Conservation (phyloP, 805 yeast species). For the Blastobotrys chiropterorum region DNA sequence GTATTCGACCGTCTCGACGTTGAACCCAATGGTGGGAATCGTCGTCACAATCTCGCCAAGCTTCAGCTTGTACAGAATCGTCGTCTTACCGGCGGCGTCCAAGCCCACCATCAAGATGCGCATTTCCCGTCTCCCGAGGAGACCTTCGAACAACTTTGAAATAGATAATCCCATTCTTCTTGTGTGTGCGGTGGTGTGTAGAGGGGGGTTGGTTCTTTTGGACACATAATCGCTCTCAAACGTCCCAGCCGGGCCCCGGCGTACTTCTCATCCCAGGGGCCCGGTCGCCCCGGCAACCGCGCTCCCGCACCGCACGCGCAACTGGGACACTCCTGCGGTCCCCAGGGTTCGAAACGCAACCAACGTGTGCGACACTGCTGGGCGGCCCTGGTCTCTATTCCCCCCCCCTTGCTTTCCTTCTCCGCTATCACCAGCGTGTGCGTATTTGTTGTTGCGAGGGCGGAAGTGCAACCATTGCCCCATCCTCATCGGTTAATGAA, state of each 20-base stretch:
- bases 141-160: conserved; percentile 90
- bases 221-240: not conserved
- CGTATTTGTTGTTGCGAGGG: no score
- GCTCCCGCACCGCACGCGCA: no score
- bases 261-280: not conserved
- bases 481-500: no score
- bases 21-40: conserved; percentile 95
- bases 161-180: conserved; percentile 84
- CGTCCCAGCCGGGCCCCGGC: not conserved
- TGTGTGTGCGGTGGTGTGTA: not conserved
- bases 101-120: conserved; percentile 97
- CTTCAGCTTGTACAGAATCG: conserved; percentile 89
- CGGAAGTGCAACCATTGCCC: no score
- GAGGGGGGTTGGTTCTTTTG: not conserved
- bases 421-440: no score
- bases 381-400: no score
- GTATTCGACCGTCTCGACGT: conserved; percentile 95
- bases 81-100: conserved; percentile 98
- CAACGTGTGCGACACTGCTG: no score
- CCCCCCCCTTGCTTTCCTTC: no score
- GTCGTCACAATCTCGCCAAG: conserved; percentile 95
- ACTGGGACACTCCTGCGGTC: not conserved
- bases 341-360: not conserved
- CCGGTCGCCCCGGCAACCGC: not conserved
- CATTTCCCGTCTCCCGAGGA: conserved; percentile 97